phyloP scores from a whole-genome alignment of 2,329 filamentous ascomycete genomes.

The Cordyceps farinosa region DNA sequence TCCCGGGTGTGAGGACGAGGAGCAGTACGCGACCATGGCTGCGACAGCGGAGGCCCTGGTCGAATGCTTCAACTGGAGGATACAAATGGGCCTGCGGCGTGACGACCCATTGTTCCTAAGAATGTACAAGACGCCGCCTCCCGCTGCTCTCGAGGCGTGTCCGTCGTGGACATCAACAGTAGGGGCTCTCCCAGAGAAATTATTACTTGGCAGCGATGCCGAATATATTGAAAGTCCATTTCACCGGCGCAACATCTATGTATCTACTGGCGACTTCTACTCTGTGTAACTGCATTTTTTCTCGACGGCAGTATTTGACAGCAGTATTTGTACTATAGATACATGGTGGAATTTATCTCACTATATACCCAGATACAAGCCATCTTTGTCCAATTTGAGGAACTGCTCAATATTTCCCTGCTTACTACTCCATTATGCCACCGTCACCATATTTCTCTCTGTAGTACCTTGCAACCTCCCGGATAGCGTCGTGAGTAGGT shows the following conservation, averaged over 20 bases:
- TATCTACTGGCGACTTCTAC: conserved; percentile 18
- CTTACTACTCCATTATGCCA: conserved; percentile 1
- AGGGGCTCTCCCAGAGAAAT: conserved; percentile 7
- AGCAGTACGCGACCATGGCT: conserved; percentile 26
- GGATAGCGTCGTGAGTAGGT: conserved; percentile 17
- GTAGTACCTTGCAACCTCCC: conserved; percentile 20
- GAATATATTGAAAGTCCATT: conserved; percentile 18
- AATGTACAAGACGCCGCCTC: conserved; percentile 5
- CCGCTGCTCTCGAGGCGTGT: conserved; percentile 8
- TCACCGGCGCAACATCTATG: conserved; percentile 19
- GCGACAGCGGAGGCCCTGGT: conserved; percentile 24
- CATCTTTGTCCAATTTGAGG: background rate
- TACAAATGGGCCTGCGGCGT: conserved; percentile 23
- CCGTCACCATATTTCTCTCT: conserved; percentile 16
- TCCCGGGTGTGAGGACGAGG: conserved; percentile 20
- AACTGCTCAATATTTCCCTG: too few relatives aligned
- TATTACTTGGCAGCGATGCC: conserved; percentile 12
- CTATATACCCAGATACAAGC: background rate
- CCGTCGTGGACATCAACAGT: conserved; percentile 17
- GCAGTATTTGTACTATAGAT: background rate
- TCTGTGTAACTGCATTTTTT: background rate
- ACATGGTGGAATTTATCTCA: background rate
- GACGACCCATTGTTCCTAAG: background rate
- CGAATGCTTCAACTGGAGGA: conserved; percentile 26
- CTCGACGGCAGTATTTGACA: too few relatives aligned